These are phyloP conservation scores for Hortiboletus rubellus DNA, from an alignment of 1,284 basidiomycete genomes.

Conservation along the genomic window DNA sequence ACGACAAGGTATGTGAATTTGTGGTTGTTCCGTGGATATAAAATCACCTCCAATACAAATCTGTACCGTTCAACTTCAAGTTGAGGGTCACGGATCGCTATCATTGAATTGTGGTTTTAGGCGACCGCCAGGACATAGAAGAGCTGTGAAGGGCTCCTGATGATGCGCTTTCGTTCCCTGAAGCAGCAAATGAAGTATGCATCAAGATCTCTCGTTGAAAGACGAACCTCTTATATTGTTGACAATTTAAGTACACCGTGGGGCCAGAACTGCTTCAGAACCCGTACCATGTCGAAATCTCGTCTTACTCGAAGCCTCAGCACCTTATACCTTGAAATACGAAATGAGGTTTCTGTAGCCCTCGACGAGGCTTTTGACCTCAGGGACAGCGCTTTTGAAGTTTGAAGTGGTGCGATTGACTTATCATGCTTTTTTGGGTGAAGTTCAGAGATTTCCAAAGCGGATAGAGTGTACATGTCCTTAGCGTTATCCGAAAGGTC, in stretches of 20 bases:
- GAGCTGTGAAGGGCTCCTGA: conserved; percentile 43
- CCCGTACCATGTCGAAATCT: conserved; percentile 29
- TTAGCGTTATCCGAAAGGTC: conserved; percentile 23
- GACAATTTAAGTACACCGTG: conserved; percentile 27
- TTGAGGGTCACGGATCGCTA: no score
- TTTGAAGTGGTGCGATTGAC: neutral
- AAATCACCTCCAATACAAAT: conserved; percentile 16
- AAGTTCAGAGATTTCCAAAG: conserved; percentile 15
- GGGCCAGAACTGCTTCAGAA: conserved; percentile 24
- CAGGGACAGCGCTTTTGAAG: conserved; percentile 17
- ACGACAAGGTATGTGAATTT: conserved; percentile 19
- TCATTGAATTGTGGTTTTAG: no score
- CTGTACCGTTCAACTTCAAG: no score
- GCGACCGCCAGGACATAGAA: no score
- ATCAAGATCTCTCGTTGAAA: neutral
- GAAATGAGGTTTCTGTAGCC: conserved; percentile 23
- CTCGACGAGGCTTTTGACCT: conserved; percentile 27
- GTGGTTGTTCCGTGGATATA: no score
- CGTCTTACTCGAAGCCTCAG: conserved; percentile 34
- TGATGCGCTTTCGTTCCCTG: conserved; percentile 39
- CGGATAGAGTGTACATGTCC: conserved; percentile 26
- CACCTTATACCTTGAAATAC: conserved; percentile 8
- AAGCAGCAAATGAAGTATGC: conserved; percentile 37
- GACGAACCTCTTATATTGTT: neutral
- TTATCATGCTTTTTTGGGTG: neutral